Base-by-base conservation (phyloP, 2,329 filamentous ascomycete genomes). In the Calonectria montana region DNA sequence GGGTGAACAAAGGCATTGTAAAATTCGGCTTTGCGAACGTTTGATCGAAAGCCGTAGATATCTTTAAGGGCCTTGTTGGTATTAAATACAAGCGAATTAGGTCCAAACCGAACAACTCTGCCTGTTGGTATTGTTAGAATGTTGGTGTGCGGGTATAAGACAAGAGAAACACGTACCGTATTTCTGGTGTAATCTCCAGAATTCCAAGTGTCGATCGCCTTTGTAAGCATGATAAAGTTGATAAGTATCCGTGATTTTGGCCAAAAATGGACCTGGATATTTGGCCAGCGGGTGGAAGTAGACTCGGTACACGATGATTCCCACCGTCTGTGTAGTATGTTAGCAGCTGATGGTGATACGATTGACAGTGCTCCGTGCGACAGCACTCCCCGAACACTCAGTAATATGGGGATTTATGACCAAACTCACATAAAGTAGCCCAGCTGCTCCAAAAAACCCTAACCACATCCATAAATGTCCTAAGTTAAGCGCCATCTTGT, bases 71-170 rank as follows among this genome's bases (percentile, higher is more conserved):
- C 92, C 9, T 88, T 88, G 72, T 89, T 89, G 67, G 91, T 92
- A 86, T 97, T 96, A 85, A 97, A 90, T 1, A 92, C 94, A 48
- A 97, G 85, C 72, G 90, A 91, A 82, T 95, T 94, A 53, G 94
- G 94, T 0, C 93, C 93, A 75, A 93, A 94, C 31, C 94, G 93
- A n/a, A 96, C 93, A 63, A 91, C 82, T n/a, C 87, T 85, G 76
- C 91, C 90, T 91, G 23, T 5, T n/a, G 6, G 12, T 1, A 12
- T 2, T 57, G 59, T 72, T 48, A 75, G 66, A 41, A 23, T 64
- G 35, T 16, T 23, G 31, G 16, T 21, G 5, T 35, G 2, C 12
- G n/a, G n/a, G 47, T 18, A 21, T 31, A 15, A 9, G 5, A 4
- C 13, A 27, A 13, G 23, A 7, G 16, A 50, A n/a, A 18, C 69